Percentiles rank a stretch among this genome's conserved stretches.
Conservation (phyloP, 1,284 basidiomycete genomes). For the Sporisorium graminicola region DNA sequence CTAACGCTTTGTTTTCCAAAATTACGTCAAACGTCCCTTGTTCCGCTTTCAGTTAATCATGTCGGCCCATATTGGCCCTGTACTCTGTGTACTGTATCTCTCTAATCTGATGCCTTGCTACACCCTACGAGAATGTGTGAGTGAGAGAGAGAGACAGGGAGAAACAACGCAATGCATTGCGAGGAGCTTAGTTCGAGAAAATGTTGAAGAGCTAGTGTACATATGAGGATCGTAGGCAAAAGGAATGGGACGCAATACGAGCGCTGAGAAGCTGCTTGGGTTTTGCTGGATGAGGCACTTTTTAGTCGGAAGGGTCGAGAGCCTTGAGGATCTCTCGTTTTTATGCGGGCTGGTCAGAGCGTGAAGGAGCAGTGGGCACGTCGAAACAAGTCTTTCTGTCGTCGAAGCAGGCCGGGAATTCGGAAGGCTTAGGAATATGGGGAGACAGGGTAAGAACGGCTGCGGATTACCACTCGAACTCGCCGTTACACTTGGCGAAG, state of each 20-base stretch:
- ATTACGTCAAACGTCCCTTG: background rate
- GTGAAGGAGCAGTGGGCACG: too few species aligned
- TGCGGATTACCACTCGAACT: constrained; percentile 53
- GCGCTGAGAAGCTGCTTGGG: constrained; percentile 6
- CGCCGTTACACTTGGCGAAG: constrained; percentile 87
- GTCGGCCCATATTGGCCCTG: constrained; percentile 3
- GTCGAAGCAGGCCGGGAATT: background rate
- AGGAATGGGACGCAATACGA: background rate
- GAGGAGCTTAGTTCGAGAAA: constrained; percentile 1
- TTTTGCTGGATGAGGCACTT: background rate
- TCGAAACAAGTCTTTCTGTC: too few species aligned
- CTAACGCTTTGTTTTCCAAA: background rate
- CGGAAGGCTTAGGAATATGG: too few species aligned
- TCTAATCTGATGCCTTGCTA: constrained; percentile 10
- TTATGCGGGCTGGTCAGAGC: background rate
- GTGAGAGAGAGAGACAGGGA: background rate
- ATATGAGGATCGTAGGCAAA: constrained; percentile 29
- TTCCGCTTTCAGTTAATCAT: background rate
- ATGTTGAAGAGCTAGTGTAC: constrained; percentile 34
- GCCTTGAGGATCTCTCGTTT: background rate
- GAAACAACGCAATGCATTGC: constrained; percentile 7
- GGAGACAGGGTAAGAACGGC: too few species aligned
- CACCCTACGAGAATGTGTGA: background rate
- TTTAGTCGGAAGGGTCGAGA: background rate
- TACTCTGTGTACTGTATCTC: constrained; percentile 33